Conservation (phyloP, 495 filamentous ascomycete genomes). For the Talaromyces liani region DNA sequence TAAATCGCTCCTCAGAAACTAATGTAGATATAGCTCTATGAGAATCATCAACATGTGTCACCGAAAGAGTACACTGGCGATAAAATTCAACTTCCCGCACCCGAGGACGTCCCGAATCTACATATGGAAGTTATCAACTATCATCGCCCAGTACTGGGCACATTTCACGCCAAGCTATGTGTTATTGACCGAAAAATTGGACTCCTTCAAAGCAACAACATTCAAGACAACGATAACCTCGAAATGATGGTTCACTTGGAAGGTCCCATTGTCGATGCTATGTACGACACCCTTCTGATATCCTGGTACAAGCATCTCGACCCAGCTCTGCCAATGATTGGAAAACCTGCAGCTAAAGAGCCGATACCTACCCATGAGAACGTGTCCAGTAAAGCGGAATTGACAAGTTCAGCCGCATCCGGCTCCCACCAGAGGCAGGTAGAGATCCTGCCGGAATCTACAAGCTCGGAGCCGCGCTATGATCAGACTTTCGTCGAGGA, state of each 20-base stretch:
- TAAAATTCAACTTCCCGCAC: conserved; percentile 50
- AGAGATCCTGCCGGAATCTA: conserved; percentile 46
- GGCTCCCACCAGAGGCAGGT: conserved; percentile 13
- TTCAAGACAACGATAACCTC: conserved; percentile 69
- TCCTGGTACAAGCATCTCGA: conserved; percentile 61
- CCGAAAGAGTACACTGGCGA: conserved; percentile 48
- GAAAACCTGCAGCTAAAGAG: conserved; percentile 38
- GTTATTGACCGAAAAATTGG: conserved; percentile 64
- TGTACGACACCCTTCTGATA: conserved; percentile 66
- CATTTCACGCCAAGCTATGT: conserved; percentile 72
- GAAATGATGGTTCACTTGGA: conserved; percentile 78
- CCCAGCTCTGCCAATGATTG: conserved; percentile 51
- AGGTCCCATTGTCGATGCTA: conserved; percentile 64
- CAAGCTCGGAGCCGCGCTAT: conserved; percentile 51
- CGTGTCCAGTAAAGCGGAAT: not conserved
- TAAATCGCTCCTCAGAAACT: not conserved
- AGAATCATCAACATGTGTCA: conserved; percentile 53
- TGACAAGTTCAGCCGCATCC: not conserved
- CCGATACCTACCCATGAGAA: conserved; percentile 23
- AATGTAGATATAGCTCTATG: conserved; percentile 28
- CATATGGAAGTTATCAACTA: conserved; percentile 69
- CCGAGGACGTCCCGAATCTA: conserved; percentile 59
- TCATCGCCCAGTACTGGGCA: conserved; percentile 65
- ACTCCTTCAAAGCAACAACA: conserved; percentile 67
- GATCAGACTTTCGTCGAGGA: conserved; percentile 52